Evolutionary conservation across 2,329 filamentous ascomycete species (phyloP), one percentile per base, ranked within the genome.

Genomic region (Mycosphaerelloides madeirae): DNA sequence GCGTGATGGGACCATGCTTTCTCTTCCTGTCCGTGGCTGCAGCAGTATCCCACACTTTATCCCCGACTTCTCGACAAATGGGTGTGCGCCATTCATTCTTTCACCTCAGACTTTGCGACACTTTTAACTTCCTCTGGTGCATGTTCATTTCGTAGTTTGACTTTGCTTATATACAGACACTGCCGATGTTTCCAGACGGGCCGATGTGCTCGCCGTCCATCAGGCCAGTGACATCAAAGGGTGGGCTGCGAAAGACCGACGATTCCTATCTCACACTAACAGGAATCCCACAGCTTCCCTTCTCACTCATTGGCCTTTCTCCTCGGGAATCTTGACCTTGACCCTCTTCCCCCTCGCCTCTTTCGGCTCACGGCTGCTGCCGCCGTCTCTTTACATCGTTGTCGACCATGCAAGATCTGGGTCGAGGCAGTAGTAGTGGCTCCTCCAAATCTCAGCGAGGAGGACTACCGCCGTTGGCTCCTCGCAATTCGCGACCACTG

Each of bases 391-490:
- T 28, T 25, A 18, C 29, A 18, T 25, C n/a, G 29, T 28, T n/a
- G 12, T 32, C 20, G 37, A 49, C 28, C 38, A 57, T 55, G 56
- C 49, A 51, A 43, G 48, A 53, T 33, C 43, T 43, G 20, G 31
- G 40, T 33, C 38, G 48, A 12, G 52, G 44, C 12, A 42, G 41
- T 15, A 22, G 33, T n/a, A 32, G 31, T 15, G 37, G 41, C 22
- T 49, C 55, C 19, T 48, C 44, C 9, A 44, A 46, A 37, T 25
- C 22, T 25, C 22, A 46, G 53, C 58, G 47, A 64, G 59, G 44
- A 50, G 64, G 41, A 61, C 63, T 59, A 44, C 61, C 52, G 53
- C 57, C 55, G 45, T 56, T 58, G 55, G 59, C 54, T 47, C 64
- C 55, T 52, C 56, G 51, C 31, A 49, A 50, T 31, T 47, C 50